Evolutionary conservation across 768 basidiomycete species (phyloP).

Genomic region (Terana coerulea): DNA sequence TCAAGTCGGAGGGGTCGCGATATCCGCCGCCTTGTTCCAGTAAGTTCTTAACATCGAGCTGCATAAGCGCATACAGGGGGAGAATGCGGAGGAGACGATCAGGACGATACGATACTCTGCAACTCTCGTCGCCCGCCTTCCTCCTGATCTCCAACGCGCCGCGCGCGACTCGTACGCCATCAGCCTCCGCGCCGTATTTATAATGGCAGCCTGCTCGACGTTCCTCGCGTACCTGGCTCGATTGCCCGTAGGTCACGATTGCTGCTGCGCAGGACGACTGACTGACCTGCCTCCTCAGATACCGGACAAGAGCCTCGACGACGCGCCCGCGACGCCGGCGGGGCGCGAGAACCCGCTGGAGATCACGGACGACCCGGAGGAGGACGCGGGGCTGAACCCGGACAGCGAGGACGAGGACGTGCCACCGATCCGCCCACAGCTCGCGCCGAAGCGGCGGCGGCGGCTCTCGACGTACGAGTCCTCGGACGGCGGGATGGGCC

Average conservation of each 20-base stretch:
- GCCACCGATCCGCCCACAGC: conserved; percentile 9
- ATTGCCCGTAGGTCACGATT: conserved; percentile 45
- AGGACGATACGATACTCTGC: conserved; percentile 58
- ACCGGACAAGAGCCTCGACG: conserved; percentile 36
- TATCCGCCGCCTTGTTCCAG: conserved; percentile 68
- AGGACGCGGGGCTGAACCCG: conserved; percentile 2
- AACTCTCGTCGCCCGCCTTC: conserved; percentile 47
- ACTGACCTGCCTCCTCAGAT: conserved; percentile 30
- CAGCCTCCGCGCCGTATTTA: conserved; percentile 61
- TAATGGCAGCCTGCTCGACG: conserved; percentile 55
- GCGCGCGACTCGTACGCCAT: conserved; percentile 60
- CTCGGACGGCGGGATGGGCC: conserved; percentile 42
- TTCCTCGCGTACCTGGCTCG: conserved; percentile 57
- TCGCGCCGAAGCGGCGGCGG: conserved; percentile 18
- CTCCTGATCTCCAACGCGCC: conserved; percentile 44
- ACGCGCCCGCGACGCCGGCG: conserved; percentile 15
- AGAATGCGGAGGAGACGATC: conserved; percentile 57
- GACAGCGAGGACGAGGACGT: conserved; percentile 19
- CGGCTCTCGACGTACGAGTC: conserved; percentile 51
- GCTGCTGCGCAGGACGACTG: too few relatives aligned
- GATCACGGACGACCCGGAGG: too few relatives aligned
- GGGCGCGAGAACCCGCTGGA: too few relatives aligned
- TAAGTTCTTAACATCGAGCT: conserved; percentile 51
- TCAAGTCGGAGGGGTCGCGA: conserved; percentile 70
- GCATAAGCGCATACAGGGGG: conserved; percentile 46